phyloP scores from a whole-genome alignment of 768 basidiomycete species.

The Pleurotus sapidus region DNA sequence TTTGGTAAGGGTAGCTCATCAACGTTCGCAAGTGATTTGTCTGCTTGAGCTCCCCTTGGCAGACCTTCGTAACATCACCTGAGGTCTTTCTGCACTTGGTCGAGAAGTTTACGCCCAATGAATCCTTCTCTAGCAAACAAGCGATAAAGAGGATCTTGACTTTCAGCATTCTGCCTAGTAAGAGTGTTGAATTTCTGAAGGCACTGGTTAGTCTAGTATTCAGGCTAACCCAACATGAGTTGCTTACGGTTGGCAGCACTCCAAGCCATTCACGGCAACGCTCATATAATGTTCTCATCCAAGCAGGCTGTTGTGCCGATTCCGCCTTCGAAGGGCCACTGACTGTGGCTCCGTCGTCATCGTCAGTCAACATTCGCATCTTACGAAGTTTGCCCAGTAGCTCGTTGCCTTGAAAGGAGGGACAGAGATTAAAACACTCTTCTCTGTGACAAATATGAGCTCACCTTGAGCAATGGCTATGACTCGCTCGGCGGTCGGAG shows the following conservation, averaged over 20 bases:
- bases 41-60: conserved; percentile 86
- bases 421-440: not conserved
- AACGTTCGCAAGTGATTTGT: conserved; percentile 94
- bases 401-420: conserved; percentile 57
- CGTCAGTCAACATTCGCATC: conserved; percentile 87
- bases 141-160: conserved; percentile 82
- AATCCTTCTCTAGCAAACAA: conserved; percentile 86
- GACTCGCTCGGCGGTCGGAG: conserved; percentile 87
- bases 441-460: conserved; percentile 8
- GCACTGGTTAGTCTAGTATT: not conserved
- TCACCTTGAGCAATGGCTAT: conserved; percentile 90
- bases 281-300: conserved; percentile 87
- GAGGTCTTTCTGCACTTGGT: conserved; percentile 78
- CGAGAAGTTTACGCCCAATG: conserved; percentile 78
- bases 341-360: conserved; percentile 62
- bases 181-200: conserved; percentile 62
- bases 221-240: conserved; percentile 8
- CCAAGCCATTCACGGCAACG: conserved; percentile 84
- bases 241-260: conserved; percentile 68
- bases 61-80: conserved; percentile 77
- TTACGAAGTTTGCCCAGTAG: conserved; percentile 86
- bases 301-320: conserved; percentile 79
- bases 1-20: conserved; percentile 87
- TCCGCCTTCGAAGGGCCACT: conserved; percentile 62
- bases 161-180: conserved; percentile 63